Conservation (phyloP, 441 rosid genomes). For the Jatropha multifida region DNA sequence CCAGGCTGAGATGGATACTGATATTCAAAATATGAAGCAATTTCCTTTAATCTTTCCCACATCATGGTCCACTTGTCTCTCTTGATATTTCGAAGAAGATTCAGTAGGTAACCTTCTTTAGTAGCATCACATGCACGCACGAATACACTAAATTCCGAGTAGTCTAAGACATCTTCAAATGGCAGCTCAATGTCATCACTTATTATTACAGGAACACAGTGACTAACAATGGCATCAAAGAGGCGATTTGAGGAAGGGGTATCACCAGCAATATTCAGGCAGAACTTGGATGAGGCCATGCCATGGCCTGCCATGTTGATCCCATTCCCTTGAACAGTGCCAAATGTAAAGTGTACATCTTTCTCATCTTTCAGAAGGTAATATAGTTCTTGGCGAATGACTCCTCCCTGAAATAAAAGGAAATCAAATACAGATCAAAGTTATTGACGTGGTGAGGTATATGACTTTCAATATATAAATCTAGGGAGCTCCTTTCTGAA, state of each 20-base stretch:
- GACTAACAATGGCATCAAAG: conserved; percentile 81
- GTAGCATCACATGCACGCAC: conserved; percentile 64
- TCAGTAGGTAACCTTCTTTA: conserved; percentile 58
- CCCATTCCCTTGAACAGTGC: conserved; percentile 23
- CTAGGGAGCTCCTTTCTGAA: background rate
- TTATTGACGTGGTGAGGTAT: background rate
- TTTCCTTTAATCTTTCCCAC: conserved; percentile 63
- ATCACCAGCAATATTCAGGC: conserved; percentile 85
- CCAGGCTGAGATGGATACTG: conserved; percentile 71
- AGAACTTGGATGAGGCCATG: conserved; percentile 80
- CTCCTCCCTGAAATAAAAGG: conserved; percentile 22
- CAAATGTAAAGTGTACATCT: conserved; percentile 28
- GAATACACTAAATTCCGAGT: conserved; percentile 63
- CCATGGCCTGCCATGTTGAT: conserved; percentile 37
- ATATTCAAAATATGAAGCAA: conserved; percentile 73
- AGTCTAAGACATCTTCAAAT: conserved; percentile 82
- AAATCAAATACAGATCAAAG: background rate
- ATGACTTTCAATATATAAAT: background rate
- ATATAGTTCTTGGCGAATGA: conserved; percentile 23
- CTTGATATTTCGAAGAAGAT: conserved; percentile 51
- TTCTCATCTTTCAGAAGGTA: conserved; percentile 28
- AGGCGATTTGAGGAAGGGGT: conserved; percentile 89
- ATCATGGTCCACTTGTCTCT: conserved; percentile 60
- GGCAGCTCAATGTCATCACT: conserved; percentile 84
- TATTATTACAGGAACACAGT: conserved; percentile 77